Conservation (phyloP, 2,329 filamentous ascomycete genomes). For the Calonectria naviculata region DNA sequence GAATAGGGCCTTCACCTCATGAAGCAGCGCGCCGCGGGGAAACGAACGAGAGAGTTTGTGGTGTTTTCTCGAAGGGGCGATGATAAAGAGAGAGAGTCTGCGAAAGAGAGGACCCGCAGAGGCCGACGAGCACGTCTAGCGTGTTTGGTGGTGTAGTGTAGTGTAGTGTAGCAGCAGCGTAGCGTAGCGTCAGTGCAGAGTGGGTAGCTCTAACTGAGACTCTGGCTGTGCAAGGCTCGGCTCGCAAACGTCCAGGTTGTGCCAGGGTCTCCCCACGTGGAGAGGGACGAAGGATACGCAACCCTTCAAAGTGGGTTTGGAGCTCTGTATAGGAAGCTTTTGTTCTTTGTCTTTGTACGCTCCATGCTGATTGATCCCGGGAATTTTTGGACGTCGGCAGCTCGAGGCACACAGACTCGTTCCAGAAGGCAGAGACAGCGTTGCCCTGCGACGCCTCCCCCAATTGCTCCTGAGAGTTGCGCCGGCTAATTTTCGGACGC, state of each 20-base stretch:
- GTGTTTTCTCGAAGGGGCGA: not conserved
- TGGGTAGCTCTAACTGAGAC: not conserved
- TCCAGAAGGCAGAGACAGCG: not conserved
- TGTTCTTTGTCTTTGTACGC: not conserved
- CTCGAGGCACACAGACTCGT: not conserved
- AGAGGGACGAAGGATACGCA: not conserved
- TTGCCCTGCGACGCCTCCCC: not conserved
- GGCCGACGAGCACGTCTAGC: not conserved
- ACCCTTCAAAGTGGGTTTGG: not conserved
- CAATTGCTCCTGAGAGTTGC: conserved; percentile 12
- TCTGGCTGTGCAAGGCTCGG: not conserved
- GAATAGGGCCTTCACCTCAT: conserved; percentile 25
- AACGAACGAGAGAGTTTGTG: too few relatives aligned
- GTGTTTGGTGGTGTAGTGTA: not conserved
- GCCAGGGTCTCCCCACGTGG: not conserved
- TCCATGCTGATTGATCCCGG: too few relatives aligned
- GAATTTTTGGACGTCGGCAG: not conserved
- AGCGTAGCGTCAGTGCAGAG: not conserved
- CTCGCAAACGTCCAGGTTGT: not conserved
- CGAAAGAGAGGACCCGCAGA: not conserved
- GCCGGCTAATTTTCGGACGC: conserved; percentile 30
- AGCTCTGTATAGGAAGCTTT: not conserved
- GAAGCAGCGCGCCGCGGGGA: not conserved
- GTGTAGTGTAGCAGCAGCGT: not conserved
- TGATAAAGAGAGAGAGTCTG: not conserved